A percentile compares a stretch with the other conserved stretches of the same genome.
phyloP scores from a whole-genome alignment of 305 asterid genomes.

The Plantago lanceolata region DNA sequence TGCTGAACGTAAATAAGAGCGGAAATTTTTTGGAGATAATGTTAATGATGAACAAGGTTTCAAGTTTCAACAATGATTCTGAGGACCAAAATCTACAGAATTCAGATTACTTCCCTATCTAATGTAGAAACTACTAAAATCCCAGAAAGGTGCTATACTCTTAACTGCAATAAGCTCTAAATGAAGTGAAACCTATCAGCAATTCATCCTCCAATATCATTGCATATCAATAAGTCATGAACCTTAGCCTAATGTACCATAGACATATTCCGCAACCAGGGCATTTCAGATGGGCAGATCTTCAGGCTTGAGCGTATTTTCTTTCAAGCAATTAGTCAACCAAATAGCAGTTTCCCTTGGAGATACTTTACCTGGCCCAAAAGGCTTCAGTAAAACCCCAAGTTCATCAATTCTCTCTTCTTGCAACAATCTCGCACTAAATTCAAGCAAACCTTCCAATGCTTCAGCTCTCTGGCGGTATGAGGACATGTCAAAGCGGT shows the following conservation, averaged over 20 bases:
- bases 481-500: conserved; percentile 75
- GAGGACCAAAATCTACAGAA: conserved; percentile 29
- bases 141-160: conserved; percentile 25
- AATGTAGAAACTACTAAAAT: conserved; percentile 27
- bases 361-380: conserved; percentile 86
- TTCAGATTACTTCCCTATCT: conserved; percentile 29
- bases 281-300: conserved; percentile 29
- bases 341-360: conserved; percentile 95
- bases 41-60: conserved; percentile 22
- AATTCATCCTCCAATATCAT: conserved; percentile 29
- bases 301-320: conserved; percentile 52
- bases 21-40: conserved; percentile 10
- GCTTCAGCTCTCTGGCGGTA: conserved; percentile 86
- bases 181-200: conserved; percentile 30
- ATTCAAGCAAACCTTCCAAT: conserved; percentile 86
- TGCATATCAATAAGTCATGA: conserved; percentile 27
- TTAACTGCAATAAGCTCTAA: conserved; percentile 27
- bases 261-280: conserved; percentile 21
- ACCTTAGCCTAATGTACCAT: conserved; percentile 12
- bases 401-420: conserved; percentile 83
- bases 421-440: conserved; percentile 77
- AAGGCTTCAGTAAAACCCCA: conserved; percentile 75
- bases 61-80: conserved; percentile 22
- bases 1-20: conserved; percentile 16
- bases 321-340: conserved; percentile 87